Percentiles rank a stretch among this genome's conserved stretches.
These are phyloP conservation scores for Lyophyllum atratum DNA, from an alignment of 768 basidiomycete species.

Conservation along the genomic window DNA sequence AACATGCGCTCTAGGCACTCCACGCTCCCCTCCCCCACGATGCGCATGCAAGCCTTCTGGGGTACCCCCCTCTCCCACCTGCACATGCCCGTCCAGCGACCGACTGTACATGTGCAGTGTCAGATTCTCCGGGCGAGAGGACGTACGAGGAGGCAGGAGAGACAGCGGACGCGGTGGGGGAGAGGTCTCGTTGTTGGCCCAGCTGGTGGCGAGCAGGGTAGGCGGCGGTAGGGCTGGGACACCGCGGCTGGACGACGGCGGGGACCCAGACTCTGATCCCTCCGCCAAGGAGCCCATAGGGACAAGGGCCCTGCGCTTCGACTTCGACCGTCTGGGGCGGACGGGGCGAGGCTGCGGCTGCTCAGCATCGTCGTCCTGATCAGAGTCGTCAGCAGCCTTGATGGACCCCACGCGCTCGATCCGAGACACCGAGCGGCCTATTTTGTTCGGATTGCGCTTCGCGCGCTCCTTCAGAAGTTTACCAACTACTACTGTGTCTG, in stretches of 20 bases:
- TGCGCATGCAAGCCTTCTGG: not conserved
- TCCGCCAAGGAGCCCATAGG: not conserved
- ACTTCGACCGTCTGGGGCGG: not conserved
- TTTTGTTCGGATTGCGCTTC: conserved; percentile 10
- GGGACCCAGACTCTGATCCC: not conserved
- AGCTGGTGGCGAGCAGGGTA: not conserved
- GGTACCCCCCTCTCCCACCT: not conserved
- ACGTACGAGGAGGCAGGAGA: not conserved
- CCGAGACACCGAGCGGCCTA: conserved; percentile 7
- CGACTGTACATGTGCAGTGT: not conserved
- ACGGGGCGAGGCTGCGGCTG: not conserved
- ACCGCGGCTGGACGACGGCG: not conserved
- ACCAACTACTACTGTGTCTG: conserved; percentile 8
- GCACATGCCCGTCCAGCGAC: not conserved
- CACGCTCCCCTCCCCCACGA: not conserved
- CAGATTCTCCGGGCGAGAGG: not conserved
- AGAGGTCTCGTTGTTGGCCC: not conserved
- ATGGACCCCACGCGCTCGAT: conserved; percentile 19
- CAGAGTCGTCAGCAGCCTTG: not conserved
- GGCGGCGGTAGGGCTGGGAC: not conserved
- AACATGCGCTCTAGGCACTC: not conserved
- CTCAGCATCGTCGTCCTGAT: not conserved
- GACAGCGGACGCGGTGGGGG: not conserved
- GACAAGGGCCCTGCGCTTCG: not conserved
- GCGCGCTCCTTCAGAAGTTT: conserved; percentile 16